Conservation (phyloP, 2,329 filamentous ascomycete species). For the Fusarium sp. region DNA sequence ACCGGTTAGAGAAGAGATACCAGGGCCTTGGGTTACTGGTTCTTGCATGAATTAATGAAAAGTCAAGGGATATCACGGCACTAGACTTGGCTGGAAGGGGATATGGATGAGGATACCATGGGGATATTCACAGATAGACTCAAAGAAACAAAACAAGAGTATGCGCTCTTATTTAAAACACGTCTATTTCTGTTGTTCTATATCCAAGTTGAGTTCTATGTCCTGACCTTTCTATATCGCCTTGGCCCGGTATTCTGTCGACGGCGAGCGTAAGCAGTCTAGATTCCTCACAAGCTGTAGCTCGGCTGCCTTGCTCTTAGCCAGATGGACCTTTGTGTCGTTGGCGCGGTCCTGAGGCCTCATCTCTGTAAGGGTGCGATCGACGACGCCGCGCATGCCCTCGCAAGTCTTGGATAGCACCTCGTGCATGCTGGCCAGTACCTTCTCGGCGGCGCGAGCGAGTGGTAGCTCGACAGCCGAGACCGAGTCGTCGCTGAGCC, state of each 20-base stretch:
- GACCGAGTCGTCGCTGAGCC: conserved; percentile 80
- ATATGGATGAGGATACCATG: neutral
- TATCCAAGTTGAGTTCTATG: neutral
- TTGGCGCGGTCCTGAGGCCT: conserved; percentile 56
- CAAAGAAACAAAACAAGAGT: conserved; percentile 2
- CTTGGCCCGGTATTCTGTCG: conserved; percentile 67
- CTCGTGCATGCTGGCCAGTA: conserved; percentile 90
- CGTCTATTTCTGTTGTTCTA: conserved; percentile 35
- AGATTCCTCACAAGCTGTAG: conserved; percentile 81
- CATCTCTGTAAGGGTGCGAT: conserved; percentile 53
- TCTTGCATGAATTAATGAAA: conserved; percentile 27
- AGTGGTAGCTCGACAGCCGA: conserved; percentile 76
- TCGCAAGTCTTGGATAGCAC: conserved; percentile 74
- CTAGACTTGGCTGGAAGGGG: conserved; percentile 6
- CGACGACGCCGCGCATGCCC: conserved; percentile 64
- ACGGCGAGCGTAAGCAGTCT: conserved; percentile 70
- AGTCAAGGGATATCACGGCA: conserved; percentile 5
- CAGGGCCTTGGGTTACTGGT: neutral
- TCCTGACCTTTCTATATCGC: conserved; percentile 49
- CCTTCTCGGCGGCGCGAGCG: conserved; percentile 82
- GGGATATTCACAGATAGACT: neutral
- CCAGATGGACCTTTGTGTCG: conserved; percentile 68
- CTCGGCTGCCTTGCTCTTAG: conserved; percentile 85
- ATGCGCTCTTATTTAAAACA: conserved; percentile 10
- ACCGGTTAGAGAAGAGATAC: conserved; percentile 62